Evolutionary conservation across 1,284 basidiomycete genomes (phyloP).

Genomic region (Leucoagaricus sp.): DNA sequence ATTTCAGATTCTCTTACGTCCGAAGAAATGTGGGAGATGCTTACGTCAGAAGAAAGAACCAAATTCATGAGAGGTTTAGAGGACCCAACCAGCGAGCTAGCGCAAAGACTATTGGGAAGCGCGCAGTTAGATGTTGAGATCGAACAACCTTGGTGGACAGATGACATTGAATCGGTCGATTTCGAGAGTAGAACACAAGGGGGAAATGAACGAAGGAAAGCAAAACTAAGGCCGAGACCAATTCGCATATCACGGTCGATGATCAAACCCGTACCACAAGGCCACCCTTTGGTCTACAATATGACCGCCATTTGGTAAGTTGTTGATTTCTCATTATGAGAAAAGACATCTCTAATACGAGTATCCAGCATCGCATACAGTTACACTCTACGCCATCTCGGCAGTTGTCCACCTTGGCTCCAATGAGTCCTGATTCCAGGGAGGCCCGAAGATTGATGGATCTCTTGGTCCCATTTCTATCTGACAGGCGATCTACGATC

Average conservation of each 20-base stretch:
- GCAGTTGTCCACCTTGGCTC: slow-evolving; percentile 41
- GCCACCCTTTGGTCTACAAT: slow-evolving; percentile 62
- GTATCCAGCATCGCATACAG: slow-evolving; percentile 62
- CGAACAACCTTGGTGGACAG: slow-evolving; percentile 68
- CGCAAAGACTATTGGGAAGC: slow-evolving; percentile 59
- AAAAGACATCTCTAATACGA: not conserved
- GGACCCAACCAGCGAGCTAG: slow-evolving; percentile 59
- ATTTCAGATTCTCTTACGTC: slow-evolving; percentile 47
- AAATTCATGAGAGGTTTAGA: slow-evolving; percentile 59
- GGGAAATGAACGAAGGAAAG: not conserved
- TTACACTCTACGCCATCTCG: slow-evolving; percentile 61
- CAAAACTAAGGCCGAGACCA: slow-evolving; percentile 45
- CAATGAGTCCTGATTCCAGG: slow-evolving; percentile 41
- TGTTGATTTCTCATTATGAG: slow-evolving; percentile 26
- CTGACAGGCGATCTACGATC: slow-evolving; percentile 53
- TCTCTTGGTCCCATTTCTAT: slow-evolving; percentile 61
- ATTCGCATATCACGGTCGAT: slow-evolving; percentile 53
- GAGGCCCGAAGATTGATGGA: slow-evolving; percentile 51
- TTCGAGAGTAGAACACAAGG: not conserved
- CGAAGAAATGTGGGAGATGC: slow-evolving; percentile 63
- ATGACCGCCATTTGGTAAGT: slow-evolving; percentile 66
- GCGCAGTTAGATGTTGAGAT: slow-evolving; percentile 50
- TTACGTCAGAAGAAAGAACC: slow-evolving; percentile 58
- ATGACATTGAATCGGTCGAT: not conserved
- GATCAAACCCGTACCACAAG: slow-evolving; percentile 38